Conservation (phyloP, 202 grass and related monocot species). For the Bolboschoenoplectus hybrid region DNA sequence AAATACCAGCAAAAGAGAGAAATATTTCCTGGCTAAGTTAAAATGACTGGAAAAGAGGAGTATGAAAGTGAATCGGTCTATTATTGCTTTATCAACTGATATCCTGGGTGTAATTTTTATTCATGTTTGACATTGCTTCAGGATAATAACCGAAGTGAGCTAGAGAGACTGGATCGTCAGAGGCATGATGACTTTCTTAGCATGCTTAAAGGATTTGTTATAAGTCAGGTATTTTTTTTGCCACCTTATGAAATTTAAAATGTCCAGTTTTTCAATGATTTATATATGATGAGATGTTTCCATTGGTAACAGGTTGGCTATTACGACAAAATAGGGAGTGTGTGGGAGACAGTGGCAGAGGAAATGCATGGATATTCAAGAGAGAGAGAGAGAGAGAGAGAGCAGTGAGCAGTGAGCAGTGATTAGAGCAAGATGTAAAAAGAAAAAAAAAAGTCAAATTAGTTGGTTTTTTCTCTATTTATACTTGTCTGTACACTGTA, state of each 20-base stretch:
- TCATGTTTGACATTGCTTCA: slow-evolving; percentile 40
- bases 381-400: slow-evolving; percentile 20
- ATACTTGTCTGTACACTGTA: slow-evolving; percentile 16
- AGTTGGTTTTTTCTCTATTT: slow-evolving; percentile 25
- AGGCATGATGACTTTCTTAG: slow-evolving; percentile 70
- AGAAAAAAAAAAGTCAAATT: background rate
- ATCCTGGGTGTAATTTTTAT: background rate
- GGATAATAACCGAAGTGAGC: slow-evolving; percentile 87
- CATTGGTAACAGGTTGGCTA: slow-evolving; percentile 67
- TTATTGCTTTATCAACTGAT: background rate
- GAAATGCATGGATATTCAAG: slow-evolving; percentile 70
- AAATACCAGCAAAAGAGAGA: background rate
- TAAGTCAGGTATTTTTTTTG: slow-evolving; percentile 76
- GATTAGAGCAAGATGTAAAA: slow-evolving; percentile 37
- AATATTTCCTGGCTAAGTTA: background rate
- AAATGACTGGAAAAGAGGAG: background rate
- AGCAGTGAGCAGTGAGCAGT: slow-evolving; percentile 3
- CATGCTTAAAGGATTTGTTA: slow-evolving; percentile 91
- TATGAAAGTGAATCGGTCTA: background rate
- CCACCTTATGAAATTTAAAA: background rate
- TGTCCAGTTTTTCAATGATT: background rate
- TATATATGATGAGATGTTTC: slow-evolving; percentile 8
- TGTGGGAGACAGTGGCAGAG: slow-evolving; percentile 71
- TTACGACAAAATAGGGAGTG: slow-evolving; percentile 79
- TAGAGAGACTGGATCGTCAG: slow-evolving; percentile 76